These are phyloP conservation scores for Yamadazyma olivae DNA, from an alignment of 805 yeast species.

Conservation along the genomic window DNA sequence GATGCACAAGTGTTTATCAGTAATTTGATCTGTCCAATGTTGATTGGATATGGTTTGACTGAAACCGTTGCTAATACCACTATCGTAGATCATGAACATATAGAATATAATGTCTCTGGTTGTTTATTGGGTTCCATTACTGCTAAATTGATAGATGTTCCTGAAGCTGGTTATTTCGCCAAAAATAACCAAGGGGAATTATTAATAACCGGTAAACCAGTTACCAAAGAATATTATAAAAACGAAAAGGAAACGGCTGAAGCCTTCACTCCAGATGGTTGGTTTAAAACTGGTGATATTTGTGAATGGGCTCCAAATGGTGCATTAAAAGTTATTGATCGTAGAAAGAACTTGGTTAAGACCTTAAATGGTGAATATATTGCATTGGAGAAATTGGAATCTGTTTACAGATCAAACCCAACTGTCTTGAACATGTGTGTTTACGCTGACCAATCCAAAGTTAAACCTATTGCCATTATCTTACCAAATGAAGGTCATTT, in stretches of 20 bases:
- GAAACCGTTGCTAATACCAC: conserved; percentile 92
- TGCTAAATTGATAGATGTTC: conserved; percentile 84
- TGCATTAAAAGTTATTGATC: conserved; percentile 79
- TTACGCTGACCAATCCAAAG: conserved; percentile 84
- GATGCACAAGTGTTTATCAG: conserved; percentile 82
- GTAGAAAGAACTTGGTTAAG: conserved; percentile 94
- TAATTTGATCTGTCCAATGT: conserved; percentile 76
- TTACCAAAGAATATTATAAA: conserved; percentile 74
- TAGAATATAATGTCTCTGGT: conserved; percentile 79
- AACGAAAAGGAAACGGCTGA: conserved; percentile 77
- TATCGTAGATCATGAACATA: conserved; percentile 59
- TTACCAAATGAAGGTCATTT: conserved; percentile 74
- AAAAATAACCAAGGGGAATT: conserved; percentile 93
- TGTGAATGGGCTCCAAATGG: conserved; percentile 89
- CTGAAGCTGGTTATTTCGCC: conserved; percentile 88
- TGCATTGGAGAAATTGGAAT: conserved; percentile 92
- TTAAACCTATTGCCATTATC: conserved; percentile 89
- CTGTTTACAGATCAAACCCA: conserved; percentile 81
- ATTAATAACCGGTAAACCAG: conserved; percentile 70
- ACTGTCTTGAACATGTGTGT: conserved; percentile 82
- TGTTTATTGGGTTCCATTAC: conserved; percentile 79
- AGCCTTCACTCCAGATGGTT: conserved; percentile 77
- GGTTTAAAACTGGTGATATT: conserved; percentile 97
- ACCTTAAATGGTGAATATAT: conserved; percentile 96
- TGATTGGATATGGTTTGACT: conserved; percentile 94